Conservation (phyloP, 2,329 filamentous ascomycete genomes). For the Penicillium sp. region DNA sequence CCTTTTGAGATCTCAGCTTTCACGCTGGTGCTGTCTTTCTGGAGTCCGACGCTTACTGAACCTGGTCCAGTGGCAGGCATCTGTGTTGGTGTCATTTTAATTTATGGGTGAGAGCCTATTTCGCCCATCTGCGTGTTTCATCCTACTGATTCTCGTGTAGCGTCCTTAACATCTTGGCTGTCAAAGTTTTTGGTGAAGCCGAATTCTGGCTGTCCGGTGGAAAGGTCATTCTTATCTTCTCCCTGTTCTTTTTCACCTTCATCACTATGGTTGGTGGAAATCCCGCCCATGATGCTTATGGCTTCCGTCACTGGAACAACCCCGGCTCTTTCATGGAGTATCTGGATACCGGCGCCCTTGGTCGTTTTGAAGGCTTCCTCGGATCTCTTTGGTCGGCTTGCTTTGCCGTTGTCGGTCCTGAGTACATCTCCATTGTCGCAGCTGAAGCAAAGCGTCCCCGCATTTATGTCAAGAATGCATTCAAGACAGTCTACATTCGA, state of each 20-base stretch:
- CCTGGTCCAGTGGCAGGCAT: conserved; percentile 36
- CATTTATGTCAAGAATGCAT: conserved; percentile 66
- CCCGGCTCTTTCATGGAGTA: conserved; percentile 67
- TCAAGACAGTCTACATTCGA: conserved; percentile 74
- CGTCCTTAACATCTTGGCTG: conserved; percentile 64
- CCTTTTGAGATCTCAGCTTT: conserved; percentile 45
- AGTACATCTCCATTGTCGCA: conserved; percentile 60
- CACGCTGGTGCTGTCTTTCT: conserved; percentile 41
- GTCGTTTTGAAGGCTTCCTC: conserved; percentile 53
- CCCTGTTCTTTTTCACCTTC: conserved; percentile 70
- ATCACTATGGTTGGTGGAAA: conserved; percentile 78
- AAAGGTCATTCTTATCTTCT: conserved; percentile 67
- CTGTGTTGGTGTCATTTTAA: conserved; percentile 24
- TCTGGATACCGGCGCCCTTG: conserved; percentile 59
- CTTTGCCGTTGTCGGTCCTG: conserved; percentile 63
- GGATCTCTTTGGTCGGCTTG: conserved; percentile 69
- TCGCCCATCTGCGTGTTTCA: background rate
- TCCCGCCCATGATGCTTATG: conserved; percentile 65
- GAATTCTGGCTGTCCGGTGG: conserved; percentile 50
- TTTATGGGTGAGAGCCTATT: conserved; percentile 24
- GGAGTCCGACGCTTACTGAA: conserved; percentile 36
- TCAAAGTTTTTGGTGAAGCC: conserved; percentile 67
- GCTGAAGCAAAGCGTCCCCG: conserved; percentile 69
- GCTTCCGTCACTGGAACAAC: conserved; percentile 61
- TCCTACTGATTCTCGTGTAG: conserved; percentile 26